Conservation (phyloP, 179 eudicot genomes). For the Dionaea muscipula region DNA sequence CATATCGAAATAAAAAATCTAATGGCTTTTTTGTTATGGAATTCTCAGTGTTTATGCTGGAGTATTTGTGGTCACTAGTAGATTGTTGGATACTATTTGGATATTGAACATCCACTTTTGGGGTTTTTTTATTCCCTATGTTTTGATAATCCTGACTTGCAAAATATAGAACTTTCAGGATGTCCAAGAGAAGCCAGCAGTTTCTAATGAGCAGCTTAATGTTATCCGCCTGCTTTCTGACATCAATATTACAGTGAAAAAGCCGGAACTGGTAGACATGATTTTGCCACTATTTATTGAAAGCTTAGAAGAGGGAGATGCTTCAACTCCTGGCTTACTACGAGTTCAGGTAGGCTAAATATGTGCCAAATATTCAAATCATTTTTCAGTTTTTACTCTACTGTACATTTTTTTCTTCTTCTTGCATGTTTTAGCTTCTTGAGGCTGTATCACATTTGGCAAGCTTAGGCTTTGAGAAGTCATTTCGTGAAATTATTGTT, state of each 20-base stretch:
- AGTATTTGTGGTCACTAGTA: no score
- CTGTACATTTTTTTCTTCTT: conserved; percentile 14
- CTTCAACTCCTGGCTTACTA: conserved; percentile 72
- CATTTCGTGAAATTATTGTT: conserved; percentile 93
- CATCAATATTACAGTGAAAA: conserved; percentile 59
- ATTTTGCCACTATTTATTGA: conserved; percentile 81
- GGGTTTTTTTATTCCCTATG: background rate
- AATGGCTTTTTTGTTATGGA: no score
- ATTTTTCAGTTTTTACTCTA: background rate
- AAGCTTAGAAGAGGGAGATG: conserved; percentile 94
- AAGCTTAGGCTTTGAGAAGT: conserved; percentile 93
- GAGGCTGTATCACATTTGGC: conserved; percentile 96
- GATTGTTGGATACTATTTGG: background rate
- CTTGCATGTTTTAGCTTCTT: conserved; percentile 72
- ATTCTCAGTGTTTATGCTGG: no score
- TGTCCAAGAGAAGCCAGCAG: conserved; percentile 56
- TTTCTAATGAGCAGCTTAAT: conserved; percentile 68
- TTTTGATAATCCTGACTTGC: background rate
- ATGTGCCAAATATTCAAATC: conserved; percentile 1
- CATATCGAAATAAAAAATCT: no score
- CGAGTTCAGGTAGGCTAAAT: conserved; percentile 63
- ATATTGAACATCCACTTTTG: background rate
- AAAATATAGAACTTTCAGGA: conserved; percentile 32
- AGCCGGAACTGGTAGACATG: conserved; percentile 89
- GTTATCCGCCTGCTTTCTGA: conserved; percentile 84